Percentiles rank a stretch among this genome's conserved stretches.
phyloP scores from a whole-genome alignment of 2,329 filamentous ascomycete genomes.

The Colletotrichum simmondsii region DNA sequence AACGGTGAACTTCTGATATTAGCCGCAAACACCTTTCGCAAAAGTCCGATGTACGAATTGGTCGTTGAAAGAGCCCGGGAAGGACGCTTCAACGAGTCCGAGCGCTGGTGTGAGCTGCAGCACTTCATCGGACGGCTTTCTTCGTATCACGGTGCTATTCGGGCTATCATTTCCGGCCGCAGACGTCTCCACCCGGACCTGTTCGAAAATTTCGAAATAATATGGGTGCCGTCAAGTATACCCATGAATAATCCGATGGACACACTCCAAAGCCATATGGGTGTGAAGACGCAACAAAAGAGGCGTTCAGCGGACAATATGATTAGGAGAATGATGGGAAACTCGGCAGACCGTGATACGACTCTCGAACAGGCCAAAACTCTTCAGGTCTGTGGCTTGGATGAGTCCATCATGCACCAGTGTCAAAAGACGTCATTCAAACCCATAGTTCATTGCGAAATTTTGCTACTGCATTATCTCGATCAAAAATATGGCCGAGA shows the following conservation, averaged over 20 bases:
- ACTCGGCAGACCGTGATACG: not conserved
- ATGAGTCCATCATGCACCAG: not conserved
- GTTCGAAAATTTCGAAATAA: constrained; percentile 41
- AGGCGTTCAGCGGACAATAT: constrained; percentile 34
- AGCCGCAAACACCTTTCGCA: not conserved
- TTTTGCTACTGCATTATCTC: constrained; percentile 27
- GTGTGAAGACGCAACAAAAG: not conserved
- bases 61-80: not conserved
- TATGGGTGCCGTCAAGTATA: constrained; percentile 39
- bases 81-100: constrained; percentile 29
- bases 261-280: constrained; percentile 10
- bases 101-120: constrained; percentile 43
- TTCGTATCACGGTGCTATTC: constrained; percentile 37
- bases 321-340: constrained; percentile 36
- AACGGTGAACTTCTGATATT: not conserved
- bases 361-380: not conserved
- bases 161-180: constrained; percentile 38
- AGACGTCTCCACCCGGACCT: constrained; percentile 41
- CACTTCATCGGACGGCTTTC: constrained; percentile 42
- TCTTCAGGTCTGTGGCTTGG: not conserved
- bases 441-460: constrained; percentile 34
- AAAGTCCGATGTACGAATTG: not conserved
- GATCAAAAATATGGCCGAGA: not conserved
- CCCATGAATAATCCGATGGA: constrained; percentile 34
- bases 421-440: not conserved